phyloP scores from a whole-genome alignment of 2,329 filamentous ascomycete genomes.

The Venturia pyrina region DNA sequence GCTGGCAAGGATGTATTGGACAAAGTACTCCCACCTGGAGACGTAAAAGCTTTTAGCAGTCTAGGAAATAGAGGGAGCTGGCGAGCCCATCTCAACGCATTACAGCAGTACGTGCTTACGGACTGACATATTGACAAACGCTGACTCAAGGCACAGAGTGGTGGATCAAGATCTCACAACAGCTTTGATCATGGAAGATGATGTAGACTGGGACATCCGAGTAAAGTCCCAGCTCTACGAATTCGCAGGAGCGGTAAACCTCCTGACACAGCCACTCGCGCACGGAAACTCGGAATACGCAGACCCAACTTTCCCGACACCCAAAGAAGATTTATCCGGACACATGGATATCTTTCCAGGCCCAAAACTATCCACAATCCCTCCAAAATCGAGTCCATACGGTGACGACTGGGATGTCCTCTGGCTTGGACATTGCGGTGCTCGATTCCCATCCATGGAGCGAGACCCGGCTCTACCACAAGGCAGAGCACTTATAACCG shows the following conservation, averaged over 20 bases:
- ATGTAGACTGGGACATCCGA: slow-evolving; percentile 12
- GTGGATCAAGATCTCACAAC: slow-evolving; percentile 15
- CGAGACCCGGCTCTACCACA: background rate
- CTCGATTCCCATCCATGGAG: background rate
- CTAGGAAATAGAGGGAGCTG: slow-evolving; percentile 31
- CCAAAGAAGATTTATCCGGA: background rate
- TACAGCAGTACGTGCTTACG: slow-evolving; percentile 14
- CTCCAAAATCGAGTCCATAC: slow-evolving; percentile 7
- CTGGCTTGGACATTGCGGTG: slow-evolving; percentile 11
- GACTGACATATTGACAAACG: background rate
- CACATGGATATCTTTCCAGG: background rate
- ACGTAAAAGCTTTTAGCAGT: slow-evolving; percentile 21
- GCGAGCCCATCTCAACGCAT: slow-evolving; percentile 32
- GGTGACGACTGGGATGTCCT: slow-evolving; percentile 13
- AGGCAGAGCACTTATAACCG: background rate
- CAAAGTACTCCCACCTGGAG: slow-evolving; percentile 31
- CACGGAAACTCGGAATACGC: background rate
- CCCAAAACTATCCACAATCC: background rate
- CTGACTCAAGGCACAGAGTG: slow-evolving; percentile 18
- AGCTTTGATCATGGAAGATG: slow-evolving; percentile 9
- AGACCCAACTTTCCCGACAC: background rate
- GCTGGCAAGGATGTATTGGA: slow-evolving; percentile 30
- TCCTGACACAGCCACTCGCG: background rate
- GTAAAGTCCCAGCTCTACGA: slow-evolving; percentile 7
- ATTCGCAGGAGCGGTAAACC: slow-evolving; percentile 6